phyloP scores from a whole-genome alignment of 805 yeast species.

The Candida stauntonica region DNA sequence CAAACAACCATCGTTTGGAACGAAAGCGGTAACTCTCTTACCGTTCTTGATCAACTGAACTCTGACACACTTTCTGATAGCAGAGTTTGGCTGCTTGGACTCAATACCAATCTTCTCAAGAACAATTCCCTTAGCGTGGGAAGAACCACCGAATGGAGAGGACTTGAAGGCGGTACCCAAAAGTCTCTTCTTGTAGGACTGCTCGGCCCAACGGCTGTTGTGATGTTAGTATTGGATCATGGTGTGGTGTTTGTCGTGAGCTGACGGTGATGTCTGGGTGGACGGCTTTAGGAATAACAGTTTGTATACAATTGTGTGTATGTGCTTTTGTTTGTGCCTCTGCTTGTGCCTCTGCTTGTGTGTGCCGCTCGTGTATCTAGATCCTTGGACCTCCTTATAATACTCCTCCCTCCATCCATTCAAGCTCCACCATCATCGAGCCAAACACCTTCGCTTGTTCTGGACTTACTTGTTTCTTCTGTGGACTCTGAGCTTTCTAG shows the following conservation, averaged over 20 bases:
- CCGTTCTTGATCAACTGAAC: constrained; percentile 99
- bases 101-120: constrained; percentile 99
- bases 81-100: constrained; percentile 99
- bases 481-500: constrained; percentile 99
- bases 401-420: not conserved
- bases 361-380: too few relatives aligned
- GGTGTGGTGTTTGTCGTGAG: not conserved
- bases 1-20: constrained; percentile 99
- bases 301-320: too few relatives aligned
- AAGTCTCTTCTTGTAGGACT: constrained; percentile 96
- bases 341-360: too few relatives aligned
- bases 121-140: constrained; percentile 99
- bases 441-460: not conserved
- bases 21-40: constrained; percentile 99
- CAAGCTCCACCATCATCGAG: not conserved
- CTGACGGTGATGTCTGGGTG: too few relatives aligned
- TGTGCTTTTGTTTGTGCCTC: not conserved
- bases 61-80: constrained; percentile 99
- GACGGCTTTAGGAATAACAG: too few relatives aligned
- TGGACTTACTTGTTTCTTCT: constrained; percentile 94
- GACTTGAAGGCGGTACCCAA: constrained; percentile 99
- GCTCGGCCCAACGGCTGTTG: constrained; percentile 96
- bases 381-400: too few relatives aligned
- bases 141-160: constrained; percentile 99
- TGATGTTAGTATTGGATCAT: constrained; percentile 20